Percentiles rank a stretch among this genome's conserved stretches.
Conservation (phyloP, 768 basidiomycete genomes). For the Tulasnella sp. region DNA sequence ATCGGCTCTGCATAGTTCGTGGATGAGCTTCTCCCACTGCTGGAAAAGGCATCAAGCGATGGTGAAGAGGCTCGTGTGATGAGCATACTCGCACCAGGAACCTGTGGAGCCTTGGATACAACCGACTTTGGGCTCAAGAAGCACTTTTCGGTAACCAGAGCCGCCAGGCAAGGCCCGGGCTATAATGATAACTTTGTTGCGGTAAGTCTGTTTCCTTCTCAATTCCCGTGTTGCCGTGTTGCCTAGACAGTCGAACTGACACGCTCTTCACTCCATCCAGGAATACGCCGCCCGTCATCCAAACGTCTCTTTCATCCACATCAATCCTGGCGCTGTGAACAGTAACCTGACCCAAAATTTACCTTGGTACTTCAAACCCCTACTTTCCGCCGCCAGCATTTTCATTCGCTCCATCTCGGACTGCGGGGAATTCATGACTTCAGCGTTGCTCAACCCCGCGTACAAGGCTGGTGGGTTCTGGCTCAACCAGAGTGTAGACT, state of each 20-base stretch:
- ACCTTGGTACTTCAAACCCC: neutral
- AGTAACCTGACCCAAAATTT: neutral
- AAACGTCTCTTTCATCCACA: slow-evolving; percentile 33
- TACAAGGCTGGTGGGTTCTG: slow-evolving; percentile 31
- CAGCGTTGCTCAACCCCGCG: neutral
- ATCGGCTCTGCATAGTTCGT: slow-evolving; percentile 21
- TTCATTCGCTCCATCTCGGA: neutral
- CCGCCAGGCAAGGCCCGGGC: neutral
- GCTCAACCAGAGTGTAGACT: slow-evolving; percentile 24
- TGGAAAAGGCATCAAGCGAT: slow-evolving; percentile 32
- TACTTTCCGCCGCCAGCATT: neutral
- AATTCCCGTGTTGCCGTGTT: no score
- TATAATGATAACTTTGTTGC: slow-evolving; percentile 32
- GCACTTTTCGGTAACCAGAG: slow-evolving; percentile 12
- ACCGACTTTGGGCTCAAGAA: slow-evolving; percentile 36
- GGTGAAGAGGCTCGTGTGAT: slow-evolving; percentile 37
- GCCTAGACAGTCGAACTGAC: neutral
- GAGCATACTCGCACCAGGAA: slow-evolving; percentile 18
- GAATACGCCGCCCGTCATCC: slow-evolving; percentile 33
- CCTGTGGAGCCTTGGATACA: neutral
- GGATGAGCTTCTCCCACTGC: slow-evolving; percentile 31
- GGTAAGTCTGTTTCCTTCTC: neutral
- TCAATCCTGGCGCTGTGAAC: slow-evolving; percentile 30
- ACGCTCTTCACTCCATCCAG: neutral
- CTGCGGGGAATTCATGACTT: slow-evolving; percentile 31